Conservation (phyloP, 2,329 filamentous ascomycete species). For the Diaporthe velutina region DNA sequence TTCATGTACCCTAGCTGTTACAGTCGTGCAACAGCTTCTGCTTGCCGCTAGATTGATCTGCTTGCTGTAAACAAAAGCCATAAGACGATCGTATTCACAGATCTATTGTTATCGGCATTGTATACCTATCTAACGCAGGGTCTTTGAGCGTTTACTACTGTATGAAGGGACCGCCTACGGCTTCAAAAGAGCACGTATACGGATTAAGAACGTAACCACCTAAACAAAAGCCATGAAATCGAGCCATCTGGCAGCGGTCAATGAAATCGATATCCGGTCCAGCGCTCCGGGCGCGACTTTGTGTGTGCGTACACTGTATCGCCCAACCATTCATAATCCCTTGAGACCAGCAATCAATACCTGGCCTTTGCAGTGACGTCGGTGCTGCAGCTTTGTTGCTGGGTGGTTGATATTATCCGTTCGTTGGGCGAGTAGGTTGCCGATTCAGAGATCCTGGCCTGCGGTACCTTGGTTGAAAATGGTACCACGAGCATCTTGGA, state of each 20-base stretch:
- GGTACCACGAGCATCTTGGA: not conserved
- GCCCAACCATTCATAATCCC: not conserved
- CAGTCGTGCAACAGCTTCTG: constrained; percentile 53
- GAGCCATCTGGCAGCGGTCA: not conserved
- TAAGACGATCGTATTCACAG: too few relatives aligned
- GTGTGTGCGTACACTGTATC: not conserved
- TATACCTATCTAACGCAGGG: too few relatives aligned
- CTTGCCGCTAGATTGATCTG: constrained; percentile 44
- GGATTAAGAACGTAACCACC: too few relatives aligned
- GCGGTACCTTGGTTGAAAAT: not conserved
- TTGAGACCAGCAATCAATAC: not conserved
- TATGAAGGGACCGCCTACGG: too few relatives aligned
- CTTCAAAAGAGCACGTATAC: too few relatives aligned
- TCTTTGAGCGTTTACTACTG: too few relatives aligned
- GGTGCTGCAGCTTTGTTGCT: constrained; percentile 9
- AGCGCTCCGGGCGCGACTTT: not conserved
- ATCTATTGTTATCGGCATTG: too few relatives aligned
- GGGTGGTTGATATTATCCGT: constrained; percentile 1
- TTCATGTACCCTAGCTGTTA: constrained; percentile 48
- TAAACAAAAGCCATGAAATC: constrained; percentile 32
- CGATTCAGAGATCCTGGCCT: too few relatives aligned
- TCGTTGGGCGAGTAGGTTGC: not conserved
- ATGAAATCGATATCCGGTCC: not conserved
- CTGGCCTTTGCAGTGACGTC: not conserved
- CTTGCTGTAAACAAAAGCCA: too few relatives aligned